Base-by-base conservation (phyloP, 495 filamentous ascomycete genomes). In the Platismatia glauca region DNA sequence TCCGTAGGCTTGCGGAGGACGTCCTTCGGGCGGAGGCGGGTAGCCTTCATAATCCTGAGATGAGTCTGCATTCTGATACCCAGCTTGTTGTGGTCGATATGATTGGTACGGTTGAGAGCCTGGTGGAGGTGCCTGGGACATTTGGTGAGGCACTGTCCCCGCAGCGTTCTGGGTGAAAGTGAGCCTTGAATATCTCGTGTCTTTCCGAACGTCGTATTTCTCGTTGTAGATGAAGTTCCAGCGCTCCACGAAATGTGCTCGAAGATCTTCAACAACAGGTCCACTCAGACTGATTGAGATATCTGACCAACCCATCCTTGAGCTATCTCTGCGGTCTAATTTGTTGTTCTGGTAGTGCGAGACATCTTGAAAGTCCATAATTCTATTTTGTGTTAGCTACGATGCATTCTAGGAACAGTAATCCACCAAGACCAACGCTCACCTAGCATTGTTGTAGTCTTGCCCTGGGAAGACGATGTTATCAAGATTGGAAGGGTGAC, bases 201-300 rank as follows among this genome's bases (percentile, higher is more conserved):
- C 76, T 57, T 88, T 81, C 24, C 84, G 81, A 34, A 81, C 79
- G 60, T 78, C 74, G 70, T 97, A 97, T 72, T 96, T 97, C 55
- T 84, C 80, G 56, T 85, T 78, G 61, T 85, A 96, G 60, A 97
- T 94, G 71, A 89, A 96, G 74, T 96, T 96, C 92, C 93, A 97
- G 63, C 93, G 78, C 66, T 96, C 84, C 16, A 85, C 79, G 68
- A 97, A 97, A 69, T 96, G 90, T 4, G 79, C 78, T 24, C 83
- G 79, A 22, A 97, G 76, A 69, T 90, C 93, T 59, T 88, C 79
- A 0, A 95, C 86, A 15, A 87, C 86, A 0, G 88, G 88, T 0
- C 93, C 93, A n/a, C 79, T 80, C 33, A 97, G 68, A 61, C 87
- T 90, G 37, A 97, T 76, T 35, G 89, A 87, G 60, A 97, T 81